Conservation (phyloP, 1,284 basidiomycete species). For the Ustilago trichophora region DNA sequence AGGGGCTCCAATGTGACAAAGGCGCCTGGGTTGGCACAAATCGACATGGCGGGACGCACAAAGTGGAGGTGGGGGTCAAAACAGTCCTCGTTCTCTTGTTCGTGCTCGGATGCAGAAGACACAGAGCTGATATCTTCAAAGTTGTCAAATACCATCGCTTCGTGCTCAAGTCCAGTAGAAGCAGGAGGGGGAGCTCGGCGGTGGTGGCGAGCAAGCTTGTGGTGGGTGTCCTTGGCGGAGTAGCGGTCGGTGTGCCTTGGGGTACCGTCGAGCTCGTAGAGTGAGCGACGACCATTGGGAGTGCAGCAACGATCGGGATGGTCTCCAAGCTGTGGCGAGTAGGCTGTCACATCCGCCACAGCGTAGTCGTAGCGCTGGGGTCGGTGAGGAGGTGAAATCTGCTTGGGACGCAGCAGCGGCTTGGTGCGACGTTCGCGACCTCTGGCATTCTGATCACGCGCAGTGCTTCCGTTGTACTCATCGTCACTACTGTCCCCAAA, state of each 20-base stretch:
- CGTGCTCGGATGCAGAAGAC: constrained; percentile 13
- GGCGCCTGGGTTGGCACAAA: constrained; percentile 28
- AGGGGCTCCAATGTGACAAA: constrained; percentile 18
- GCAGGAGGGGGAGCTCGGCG: neutral
- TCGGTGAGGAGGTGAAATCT: constrained; percentile 1
- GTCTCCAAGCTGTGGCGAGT: neutral
- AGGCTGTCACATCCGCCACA: neutral
- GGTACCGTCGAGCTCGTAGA: neutral
- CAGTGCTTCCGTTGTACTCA: neutral
- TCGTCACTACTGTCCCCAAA: constrained; percentile 19
- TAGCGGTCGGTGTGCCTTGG: neutral
- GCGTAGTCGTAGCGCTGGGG: constrained; percentile 6
- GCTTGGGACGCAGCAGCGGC: constrained; percentile 11
- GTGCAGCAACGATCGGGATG: constrained; percentile 1
- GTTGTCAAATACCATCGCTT: constrained; percentile 42
- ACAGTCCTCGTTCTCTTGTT: constrained; percentile 12
- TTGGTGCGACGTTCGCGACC: constrained; percentile 27
- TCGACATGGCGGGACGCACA: constrained; percentile 31
- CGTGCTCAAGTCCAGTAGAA: constrained; percentile 19
- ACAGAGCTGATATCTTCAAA: constrained; percentile 33
- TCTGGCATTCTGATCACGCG: neutral
- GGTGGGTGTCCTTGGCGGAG: neutral
- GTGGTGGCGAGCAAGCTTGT: neutral
- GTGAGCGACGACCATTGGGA: constrained; percentile 1
- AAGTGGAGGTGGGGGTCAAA: constrained; percentile 33